phyloP scores from a whole-genome alignment of 257 asterid genomes.

The Gentiana macrophylla region DNA sequence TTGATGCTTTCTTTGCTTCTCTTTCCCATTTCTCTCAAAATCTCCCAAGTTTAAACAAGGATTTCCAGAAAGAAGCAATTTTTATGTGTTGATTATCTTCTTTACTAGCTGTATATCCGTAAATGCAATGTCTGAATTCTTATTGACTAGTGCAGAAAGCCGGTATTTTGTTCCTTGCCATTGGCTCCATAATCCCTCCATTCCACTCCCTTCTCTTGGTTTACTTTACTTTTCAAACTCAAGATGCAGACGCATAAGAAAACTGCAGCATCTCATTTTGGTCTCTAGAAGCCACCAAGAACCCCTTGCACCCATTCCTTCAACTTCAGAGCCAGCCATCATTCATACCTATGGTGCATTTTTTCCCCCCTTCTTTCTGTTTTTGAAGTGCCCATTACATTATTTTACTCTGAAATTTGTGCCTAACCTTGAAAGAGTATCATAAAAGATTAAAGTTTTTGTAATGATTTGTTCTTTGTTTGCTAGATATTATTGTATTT shows the following conservation, averaged over 20 bases:
- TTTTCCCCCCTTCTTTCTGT: not conserved
- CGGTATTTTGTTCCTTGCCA: constrained; percentile 15
- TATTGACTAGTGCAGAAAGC: constrained; percentile 6
- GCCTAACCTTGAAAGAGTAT: not conserved
- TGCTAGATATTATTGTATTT: constrained; percentile 6
- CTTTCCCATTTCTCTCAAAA: not conserved
- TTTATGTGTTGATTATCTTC: not conserved
- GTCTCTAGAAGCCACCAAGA: constrained; percentile 9
- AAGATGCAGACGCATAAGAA: constrained; percentile 18
- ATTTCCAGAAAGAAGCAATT: no score
- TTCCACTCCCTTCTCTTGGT: constrained; percentile 9
- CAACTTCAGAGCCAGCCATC: constrained; percentile 30
- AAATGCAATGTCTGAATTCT: constrained; percentile 20
- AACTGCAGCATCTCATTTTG: constrained; percentile 23
- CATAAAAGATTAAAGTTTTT: not conserved
- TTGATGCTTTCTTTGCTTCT: no score
- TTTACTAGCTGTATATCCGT: no score
- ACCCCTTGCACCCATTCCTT: constrained; percentile 12
- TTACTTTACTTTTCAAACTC: constrained; percentile 18
- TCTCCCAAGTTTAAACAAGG: not conserved
- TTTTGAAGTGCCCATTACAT: not conserved
- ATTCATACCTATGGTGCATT: constrained; percentile 53
- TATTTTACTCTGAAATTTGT: no score
- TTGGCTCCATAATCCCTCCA: constrained; percentile 16
- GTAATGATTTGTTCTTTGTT: not conserved